Base-by-base conservation (phyloP, 2,329 filamentous ascomycete genomes). In the Penicillium sclerotiorum region DNA sequence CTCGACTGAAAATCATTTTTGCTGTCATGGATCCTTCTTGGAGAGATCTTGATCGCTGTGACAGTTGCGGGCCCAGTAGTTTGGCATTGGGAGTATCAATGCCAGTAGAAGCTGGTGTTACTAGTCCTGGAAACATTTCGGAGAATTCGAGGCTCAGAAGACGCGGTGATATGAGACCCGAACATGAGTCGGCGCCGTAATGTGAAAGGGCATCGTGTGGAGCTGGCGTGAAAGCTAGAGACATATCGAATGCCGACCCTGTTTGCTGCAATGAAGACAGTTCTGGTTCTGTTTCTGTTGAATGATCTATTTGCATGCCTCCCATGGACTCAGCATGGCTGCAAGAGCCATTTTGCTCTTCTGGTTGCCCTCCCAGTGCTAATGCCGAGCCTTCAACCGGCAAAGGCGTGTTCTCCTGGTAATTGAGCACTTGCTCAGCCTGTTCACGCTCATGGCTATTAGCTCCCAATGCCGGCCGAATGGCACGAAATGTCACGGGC, bases 1-100 rank as follows among this genome's bases (percentile, higher is more conserved):
- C 23, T 15, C 43, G 43, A 35, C 43, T 45, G 9, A 45, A 45
- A n/a, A 45, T 23, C 32, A 45, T 45, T 20, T 36, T 45, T 5
- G 43, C 33, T 5, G 43, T 45, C 35, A 45, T 20, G 8, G 43
- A 45, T 6, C 43, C 43, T 35, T 45, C 32, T 8, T 36, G 22
- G 21, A 45, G 43, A 4, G 43, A 37, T 17, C 43, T 45, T 2
- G 22, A 18, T 1, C 43, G 33, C 11, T 45, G 43, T 15, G 33
- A 17, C 18, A 45, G 20, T 18, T 45, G 43, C 13, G 43, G 43
- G 6, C 23, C 43, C 8, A 17, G 9, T 21, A 27, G 5, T 21
- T 38, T 38, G 17, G 2, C 23, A 8, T n/a, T 17, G 11, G 6
- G 21, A 3, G n/a, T 25, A n/a, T n/a, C n/a, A 5, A 13, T 15